A percentile compares a stretch with the other conserved stretches of the same genome.
Conservation (phyloP, 2,329 filamentous ascomycete genomes). For the Thelonectria olida region DNA sequence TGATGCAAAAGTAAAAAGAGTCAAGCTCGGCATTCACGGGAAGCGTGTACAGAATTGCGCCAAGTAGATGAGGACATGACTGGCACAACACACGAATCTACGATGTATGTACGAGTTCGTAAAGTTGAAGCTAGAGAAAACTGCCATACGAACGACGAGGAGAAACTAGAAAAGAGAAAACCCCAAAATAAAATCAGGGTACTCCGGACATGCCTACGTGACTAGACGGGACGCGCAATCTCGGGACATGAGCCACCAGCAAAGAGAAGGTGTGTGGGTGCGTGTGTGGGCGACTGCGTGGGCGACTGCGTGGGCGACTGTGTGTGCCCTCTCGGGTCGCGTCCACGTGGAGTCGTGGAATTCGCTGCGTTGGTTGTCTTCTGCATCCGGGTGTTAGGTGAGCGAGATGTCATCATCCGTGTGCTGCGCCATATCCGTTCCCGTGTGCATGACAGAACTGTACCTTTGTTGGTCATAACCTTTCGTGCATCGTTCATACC, state of each 20-base stretch:
- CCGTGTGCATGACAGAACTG: background rate
- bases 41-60: background rate
- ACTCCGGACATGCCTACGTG: background rate
- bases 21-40: background rate
- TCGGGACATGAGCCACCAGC: conserved; percentile 28
- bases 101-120: background rate
- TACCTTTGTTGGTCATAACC: too few relatives aligned
- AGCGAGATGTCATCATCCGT: conserved; percentile 4
- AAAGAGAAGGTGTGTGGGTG: background rate
- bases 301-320: too few relatives aligned
- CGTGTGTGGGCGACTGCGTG: too few relatives aligned
- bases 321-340: background rate
- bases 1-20: background rate
- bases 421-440: conserved; percentile 9
- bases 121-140: background rate
- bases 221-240: conserved; percentile 26
- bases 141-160: background rate
- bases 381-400: background rate
- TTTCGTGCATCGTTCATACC: too few relatives aligned
- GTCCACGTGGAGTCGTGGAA: conserved; percentile 41
- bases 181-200: background rate
- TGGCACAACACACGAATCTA: too few relatives aligned
- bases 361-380: conserved; percentile 27
- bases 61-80: too few relatives aligned
- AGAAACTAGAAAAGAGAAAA: background rate